Evolutionary conservation across 768 basidiomycete genomes (phyloP).

Genomic region (Russula sp.): DNA sequence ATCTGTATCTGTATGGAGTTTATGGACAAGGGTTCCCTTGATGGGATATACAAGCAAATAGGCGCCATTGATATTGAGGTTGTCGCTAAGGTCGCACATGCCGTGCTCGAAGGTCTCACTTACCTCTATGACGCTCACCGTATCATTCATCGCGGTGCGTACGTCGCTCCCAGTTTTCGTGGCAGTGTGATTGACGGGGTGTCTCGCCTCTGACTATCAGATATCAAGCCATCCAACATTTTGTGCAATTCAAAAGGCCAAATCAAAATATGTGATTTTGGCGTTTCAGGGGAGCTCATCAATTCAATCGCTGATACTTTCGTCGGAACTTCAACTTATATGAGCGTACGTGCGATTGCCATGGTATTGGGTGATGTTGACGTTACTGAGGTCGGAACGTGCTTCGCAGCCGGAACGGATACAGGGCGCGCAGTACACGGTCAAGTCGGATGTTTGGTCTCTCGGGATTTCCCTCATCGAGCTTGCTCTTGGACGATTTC

Average conservation of each 20-base stretch:
- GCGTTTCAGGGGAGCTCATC: conserved; percentile 97
- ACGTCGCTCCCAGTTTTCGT: conserved; percentile 34
- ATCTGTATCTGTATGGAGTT: conserved; percentile 99
- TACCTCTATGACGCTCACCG: conserved; percentile 97
- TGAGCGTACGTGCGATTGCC: conserved; percentile 72
- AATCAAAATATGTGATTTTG: conserved; percentile 99
- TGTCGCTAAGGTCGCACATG: conserved; percentile 90
- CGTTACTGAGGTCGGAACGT: conserved; percentile 20
- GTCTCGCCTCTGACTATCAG: conserved; percentile 43
- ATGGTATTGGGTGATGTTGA: conserved; percentile 23
- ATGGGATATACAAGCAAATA: conserved; percentile 94
- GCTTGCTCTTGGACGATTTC: conserved; percentile 94
- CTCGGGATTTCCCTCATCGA: conserved; percentile 96
- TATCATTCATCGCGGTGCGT: conserved; percentile 97
- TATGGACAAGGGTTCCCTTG: conserved; percentile 91
- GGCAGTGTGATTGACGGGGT: background rate
- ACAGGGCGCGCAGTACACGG: conserved; percentile 96
- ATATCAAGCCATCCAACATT: conserved; percentile 99
- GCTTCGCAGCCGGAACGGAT: conserved; percentile 88
- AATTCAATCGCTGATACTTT: conserved; percentile 99
- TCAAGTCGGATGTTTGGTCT: conserved; percentile 99
- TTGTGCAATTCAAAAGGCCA: conserved; percentile 90
- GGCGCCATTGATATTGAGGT: conserved; percentile 92
- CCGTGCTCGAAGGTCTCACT: conserved; percentile 91
- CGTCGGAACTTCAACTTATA: conserved; percentile 98